These are phyloP conservation scores for Spizellomyces sp. DNA, from an alignment of 192 early-diverging fungal species.

Conservation along the genomic window DNA sequence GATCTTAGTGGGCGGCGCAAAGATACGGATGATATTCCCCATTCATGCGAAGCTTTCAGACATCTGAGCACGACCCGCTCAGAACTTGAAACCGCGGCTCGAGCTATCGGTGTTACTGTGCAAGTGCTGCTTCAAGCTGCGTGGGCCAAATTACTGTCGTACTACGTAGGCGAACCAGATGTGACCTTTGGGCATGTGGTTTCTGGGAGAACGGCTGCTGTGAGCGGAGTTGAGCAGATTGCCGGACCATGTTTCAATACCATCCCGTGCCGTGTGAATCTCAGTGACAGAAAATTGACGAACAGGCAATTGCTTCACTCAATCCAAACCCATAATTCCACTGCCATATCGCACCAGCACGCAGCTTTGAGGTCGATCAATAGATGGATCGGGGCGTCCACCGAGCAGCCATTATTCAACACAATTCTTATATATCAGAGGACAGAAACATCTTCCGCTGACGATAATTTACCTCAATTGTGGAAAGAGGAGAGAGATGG, in stretches of 20 bases:
- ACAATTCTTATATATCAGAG: constrained; percentile 14
- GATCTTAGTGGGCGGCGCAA: not conserved
- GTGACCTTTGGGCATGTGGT: not conserved
- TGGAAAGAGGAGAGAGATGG: not conserved
- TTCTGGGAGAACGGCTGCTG: constrained; percentile 2
- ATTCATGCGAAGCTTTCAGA: not conserved
- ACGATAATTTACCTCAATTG: not conserved
- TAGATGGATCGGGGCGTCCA: constrained; percentile 2
- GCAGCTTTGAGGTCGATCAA: constrained; percentile 3
- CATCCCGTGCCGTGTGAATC: not conserved
- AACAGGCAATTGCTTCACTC: not conserved
- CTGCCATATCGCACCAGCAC: not conserved
- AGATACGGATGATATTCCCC: not conserved
- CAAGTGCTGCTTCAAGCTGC: constrained; percentile 1
- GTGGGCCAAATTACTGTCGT: constrained; percentile 9
- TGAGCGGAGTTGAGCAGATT: not conserved
- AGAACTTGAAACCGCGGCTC: not conserved
- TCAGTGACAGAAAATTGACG: not conserved
- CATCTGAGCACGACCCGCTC: not conserved
- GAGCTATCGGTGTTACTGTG: not conserved
- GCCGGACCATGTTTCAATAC: constrained; percentile 3
- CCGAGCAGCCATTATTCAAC: not conserved
- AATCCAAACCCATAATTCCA: not conserved
- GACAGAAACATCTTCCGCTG: not conserved
- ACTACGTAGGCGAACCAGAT: not conserved